Base-by-base conservation (phyloP, 2,329 filamentous ascomycete genomes). In the Pseudocercospora musae region DNA sequence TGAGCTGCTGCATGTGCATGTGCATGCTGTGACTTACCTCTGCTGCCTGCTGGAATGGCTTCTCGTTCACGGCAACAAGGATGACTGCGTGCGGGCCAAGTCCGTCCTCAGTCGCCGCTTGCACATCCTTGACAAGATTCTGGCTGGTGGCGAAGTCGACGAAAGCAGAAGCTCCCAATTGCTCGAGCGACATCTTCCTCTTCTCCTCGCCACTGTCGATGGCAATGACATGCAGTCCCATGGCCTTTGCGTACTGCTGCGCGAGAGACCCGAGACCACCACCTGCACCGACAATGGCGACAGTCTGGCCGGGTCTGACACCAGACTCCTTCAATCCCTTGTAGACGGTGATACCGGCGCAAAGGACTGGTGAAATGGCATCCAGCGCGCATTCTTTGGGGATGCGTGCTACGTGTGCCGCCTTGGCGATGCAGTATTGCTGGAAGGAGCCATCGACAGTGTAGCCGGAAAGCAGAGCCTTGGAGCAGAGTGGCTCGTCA, bases 371-470 rank as follows among this genome's bases (percentile, higher is more conserved):
- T 1, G 91, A 85, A 62, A 96, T 83, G 57, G 86, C 87, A 73
- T 93, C 92, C 49, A 96, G 87, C 62, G 86, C 81, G 65, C 89
- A 85, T 15, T 89, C 86, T 77, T 93, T 89, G 68, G 90, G 90
- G 67, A 97, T 89, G 69, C 89, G 87, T 27, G 92, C 91, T 15
- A 95, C 87, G 77, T 96, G 91, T 18, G 89, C 86, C 15, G 92
- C 92, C 78, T 96, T 96, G 69, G 88, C 92, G 69, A 96, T 86
- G 76, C 85, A 87, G 81, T 96, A 97, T 81, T 96, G 88, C 82
- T 97, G 93, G 85, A 97, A 97, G 46, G 88, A 88, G 31, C 93
- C 93, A 75, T 96, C 91, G 74, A 96, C 92, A 4, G 91, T 96
- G 84, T 96, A 96, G 60, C 94, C 94, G 0, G 92, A 96, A 44